Conservation (phyloP, 495 filamentous ascomycete species). For the Aspergillus ellipticus region DNA sequence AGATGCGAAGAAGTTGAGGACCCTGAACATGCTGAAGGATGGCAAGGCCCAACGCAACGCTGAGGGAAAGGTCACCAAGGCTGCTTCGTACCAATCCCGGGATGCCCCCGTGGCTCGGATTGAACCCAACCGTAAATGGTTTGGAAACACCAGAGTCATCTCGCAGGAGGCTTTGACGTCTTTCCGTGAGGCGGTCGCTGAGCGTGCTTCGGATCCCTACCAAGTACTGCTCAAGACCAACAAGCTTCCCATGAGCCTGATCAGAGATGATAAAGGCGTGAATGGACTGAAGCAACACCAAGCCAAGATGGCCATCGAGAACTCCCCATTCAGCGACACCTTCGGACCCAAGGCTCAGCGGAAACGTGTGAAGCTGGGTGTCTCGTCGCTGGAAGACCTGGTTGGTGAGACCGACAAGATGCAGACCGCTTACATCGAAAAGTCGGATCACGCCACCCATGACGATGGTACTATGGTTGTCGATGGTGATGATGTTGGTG, state of each 20-base stretch:
- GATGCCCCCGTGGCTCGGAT: slow-evolving; percentile 80
- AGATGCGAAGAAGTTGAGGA: slow-evolving; percentile 81
- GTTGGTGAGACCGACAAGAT: slow-evolving; percentile 72
- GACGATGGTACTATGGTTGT: slow-evolving; percentile 63
- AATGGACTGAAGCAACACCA: slow-evolving; percentile 88
- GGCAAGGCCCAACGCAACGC: slow-evolving; percentile 74
- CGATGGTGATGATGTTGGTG: slow-evolving; percentile 46
- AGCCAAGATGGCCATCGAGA: slow-evolving; percentile 91
- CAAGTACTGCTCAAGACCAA: slow-evolving; percentile 89
- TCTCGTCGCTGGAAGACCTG: slow-evolving; percentile 75
- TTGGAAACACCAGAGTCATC: slow-evolving; percentile 69
- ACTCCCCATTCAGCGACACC: slow-evolving; percentile 77
- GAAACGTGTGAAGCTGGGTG: slow-evolving; percentile 84
- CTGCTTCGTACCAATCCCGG: slow-evolving; percentile 78
- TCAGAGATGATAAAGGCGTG: slow-evolving; percentile 57
- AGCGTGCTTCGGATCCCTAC: slow-evolving; percentile 86
- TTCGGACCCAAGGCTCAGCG: slow-evolving; percentile 92
- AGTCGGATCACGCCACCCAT: slow-evolving; percentile 66
- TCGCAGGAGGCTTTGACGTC: slow-evolving; percentile 64
- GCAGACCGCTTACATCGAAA: slow-evolving; percentile 75
- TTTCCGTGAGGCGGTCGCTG: slow-evolving; percentile 90
- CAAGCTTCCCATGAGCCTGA: slow-evolving; percentile 84
- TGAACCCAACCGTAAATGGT: slow-evolving; percentile 91
- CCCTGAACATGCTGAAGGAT: slow-evolving; percentile 82
- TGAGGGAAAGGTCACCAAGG: slow-evolving; percentile 70